phyloP scores from a whole-genome alignment of 495 filamentous ascomycete genomes.

The Aspergillus sparsus region DNA sequence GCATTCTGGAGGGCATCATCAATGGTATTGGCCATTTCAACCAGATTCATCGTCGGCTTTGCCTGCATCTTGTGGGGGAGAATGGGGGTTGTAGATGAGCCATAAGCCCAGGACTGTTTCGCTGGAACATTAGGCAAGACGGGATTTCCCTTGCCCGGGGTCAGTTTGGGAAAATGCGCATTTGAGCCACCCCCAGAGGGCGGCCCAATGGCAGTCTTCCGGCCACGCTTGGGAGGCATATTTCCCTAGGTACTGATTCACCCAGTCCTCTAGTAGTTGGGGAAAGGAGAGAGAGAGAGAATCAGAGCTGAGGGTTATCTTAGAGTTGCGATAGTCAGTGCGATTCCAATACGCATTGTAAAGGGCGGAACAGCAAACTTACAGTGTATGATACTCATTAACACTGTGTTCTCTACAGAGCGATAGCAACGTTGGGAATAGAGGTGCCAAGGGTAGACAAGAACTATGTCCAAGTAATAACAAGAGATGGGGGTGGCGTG shows the following conservation, averaged over 20 bases:
- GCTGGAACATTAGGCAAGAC: conserved; percentile 33
- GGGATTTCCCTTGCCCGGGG: conserved; percentile 17
- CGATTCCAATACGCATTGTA: not conserved
- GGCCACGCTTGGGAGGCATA: conserved; percentile 12
- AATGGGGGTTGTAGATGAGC: conserved; percentile 30
- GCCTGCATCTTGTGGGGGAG: conserved; percentile 29
- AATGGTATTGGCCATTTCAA: conserved; percentile 30
- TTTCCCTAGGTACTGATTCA: not conserved
- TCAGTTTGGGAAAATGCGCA: conserved; percentile 20
- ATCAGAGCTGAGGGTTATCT: not conserved
- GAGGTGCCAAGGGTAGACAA: not conserved
- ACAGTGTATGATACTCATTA: not conserved
- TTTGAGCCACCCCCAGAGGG: conserved; percentile 15
- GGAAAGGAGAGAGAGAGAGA: not conserved
- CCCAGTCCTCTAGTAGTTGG: not conserved
- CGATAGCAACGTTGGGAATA: not conserved
- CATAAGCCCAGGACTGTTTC: conserved; percentile 39
- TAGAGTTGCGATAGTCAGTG: not conserved
- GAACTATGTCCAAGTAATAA: not conserved
- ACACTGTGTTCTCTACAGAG: not conserved
- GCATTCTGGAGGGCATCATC: conserved; percentile 29
- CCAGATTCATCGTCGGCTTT: conserved; percentile 25
- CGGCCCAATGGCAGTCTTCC: not conserved
- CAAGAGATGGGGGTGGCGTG: not conserved
- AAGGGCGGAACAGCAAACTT: not conserved